A percentile compares a stretch with the other conserved stretches of the same genome.
Conservation (phyloP, 176 grass and related monocot genomes). For the Leersia perrieri region DNA sequence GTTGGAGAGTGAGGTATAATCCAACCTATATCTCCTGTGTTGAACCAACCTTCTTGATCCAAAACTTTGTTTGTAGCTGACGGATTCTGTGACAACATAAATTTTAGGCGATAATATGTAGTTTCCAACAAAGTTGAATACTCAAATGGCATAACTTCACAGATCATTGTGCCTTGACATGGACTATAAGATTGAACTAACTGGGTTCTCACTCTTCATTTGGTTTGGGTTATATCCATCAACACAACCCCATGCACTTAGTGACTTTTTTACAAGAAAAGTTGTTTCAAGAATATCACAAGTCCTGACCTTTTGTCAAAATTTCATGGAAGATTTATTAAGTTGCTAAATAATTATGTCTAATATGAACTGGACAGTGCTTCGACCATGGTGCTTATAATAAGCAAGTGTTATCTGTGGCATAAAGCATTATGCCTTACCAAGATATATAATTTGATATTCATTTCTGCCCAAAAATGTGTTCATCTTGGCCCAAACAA, state of each 20-base stretch:
- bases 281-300: not conserved
- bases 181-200: constrained; percentile 10
- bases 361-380: not conserved
- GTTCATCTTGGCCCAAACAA: not conserved
- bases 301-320: not conserved
- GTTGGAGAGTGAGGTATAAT: constrained; percentile 53
- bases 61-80: constrained; percentile 56
- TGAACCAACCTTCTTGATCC: constrained; percentile 79
- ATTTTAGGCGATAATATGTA: not conserved
- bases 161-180: not conserved
- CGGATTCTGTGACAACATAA: constrained; percentile 52
- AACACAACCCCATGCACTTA: not conserved
- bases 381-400: not conserved
- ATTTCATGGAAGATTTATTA: not conserved
- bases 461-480: not conserved
- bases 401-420: not conserved
- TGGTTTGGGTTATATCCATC: not conserved
- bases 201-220: not conserved
- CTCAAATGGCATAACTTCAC: not conserved
- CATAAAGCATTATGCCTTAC: not conserved
- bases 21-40: constrained; percentile 96
- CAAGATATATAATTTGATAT: not conserved
- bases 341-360: not conserved
- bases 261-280: not conserved
- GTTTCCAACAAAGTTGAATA: not conserved